phyloP scores from a whole-genome alignment of 2,329 filamentous ascomycete species.

The Sclerotinia nivalis region DNA sequence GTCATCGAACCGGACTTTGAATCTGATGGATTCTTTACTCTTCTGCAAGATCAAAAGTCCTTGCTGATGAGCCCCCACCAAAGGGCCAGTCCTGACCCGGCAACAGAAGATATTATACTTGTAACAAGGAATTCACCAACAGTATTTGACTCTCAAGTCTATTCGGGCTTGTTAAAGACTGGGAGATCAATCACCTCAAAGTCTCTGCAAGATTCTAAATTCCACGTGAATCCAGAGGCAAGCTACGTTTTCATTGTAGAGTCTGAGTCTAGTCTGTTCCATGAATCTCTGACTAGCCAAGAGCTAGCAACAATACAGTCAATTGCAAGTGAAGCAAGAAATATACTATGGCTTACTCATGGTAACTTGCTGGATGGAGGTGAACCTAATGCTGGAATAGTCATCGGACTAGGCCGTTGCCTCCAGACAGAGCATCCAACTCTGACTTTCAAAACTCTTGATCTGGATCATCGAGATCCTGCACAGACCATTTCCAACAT shows the following conservation, averaged over 20 bases:
- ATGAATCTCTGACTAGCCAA: slow-evolving; percentile 7
- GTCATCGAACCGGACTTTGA: neutral
- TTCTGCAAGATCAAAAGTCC: neutral
- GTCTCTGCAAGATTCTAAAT: neutral
- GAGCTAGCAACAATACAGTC: slow-evolving; percentile 9
- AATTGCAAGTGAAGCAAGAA: neutral
- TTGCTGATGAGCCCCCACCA: neutral
- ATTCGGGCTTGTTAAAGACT: neutral
- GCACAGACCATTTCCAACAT: slow-evolving; percentile 1
- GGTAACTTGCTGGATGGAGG: slow-evolving; percentile 17
- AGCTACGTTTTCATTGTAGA: slow-evolving; percentile 15
- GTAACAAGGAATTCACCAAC: slow-evolving; percentile 9
- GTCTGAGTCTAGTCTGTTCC: neutral
- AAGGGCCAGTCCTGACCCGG: no score
- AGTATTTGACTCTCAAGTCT: neutral
- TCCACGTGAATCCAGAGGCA: neutral
- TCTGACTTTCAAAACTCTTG: slow-evolving; percentile 23
- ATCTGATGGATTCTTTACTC: neutral
- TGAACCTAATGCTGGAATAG: slow-evolving; percentile 17
- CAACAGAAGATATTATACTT: neutral
- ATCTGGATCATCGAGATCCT: slow-evolving; percentile 19
- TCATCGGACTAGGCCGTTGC: slow-evolving; percentile 21
- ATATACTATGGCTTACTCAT: slow-evolving; percentile 24
- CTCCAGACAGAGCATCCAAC: slow-evolving; percentile 27
- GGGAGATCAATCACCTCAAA: neutral